These are phyloP conservation scores for Venturiaceae sp. DNA, from an alignment of 2,329 filamentous ascomycete genomes.

Conservation along the genomic window DNA sequence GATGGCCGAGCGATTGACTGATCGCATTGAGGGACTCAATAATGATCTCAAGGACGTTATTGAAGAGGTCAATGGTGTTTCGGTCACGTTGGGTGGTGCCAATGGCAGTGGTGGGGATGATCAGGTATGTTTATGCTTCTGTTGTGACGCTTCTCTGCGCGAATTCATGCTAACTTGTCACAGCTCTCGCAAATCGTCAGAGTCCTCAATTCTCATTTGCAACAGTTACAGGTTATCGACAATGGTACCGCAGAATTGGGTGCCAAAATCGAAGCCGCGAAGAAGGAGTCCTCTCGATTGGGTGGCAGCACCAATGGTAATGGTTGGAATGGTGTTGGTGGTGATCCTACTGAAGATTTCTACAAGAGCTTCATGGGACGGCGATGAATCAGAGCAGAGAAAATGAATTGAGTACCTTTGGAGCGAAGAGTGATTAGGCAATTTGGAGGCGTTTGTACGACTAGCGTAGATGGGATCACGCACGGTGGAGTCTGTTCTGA, in stretches of 20 bases:
- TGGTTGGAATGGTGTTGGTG: constrained; percentile 43
- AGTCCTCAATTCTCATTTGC: constrained; percentile 86
- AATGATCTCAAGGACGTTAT: constrained; percentile 93
- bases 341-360: constrained; percentile 76
- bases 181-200: constrained; percentile 91
- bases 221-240: constrained; percentile 89
- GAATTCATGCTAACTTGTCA: constrained; percentile 8
- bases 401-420: no score
- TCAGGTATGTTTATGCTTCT: constrained; percentile 15
- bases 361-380: constrained; percentile 5
- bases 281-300: constrained; percentile 60
- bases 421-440: no score
- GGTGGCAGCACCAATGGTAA: constrained; percentile 29
- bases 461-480: no score
- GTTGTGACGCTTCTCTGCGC: constrained; percentile 14
- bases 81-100: constrained; percentile 59
- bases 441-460: no score
- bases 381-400: constrained; percentile 1
- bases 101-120: constrained; percentile 68
- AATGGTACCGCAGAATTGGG: constrained; percentile 72
- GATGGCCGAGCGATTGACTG: constrained; percentile 84
- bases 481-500: no score
- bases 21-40: constrained; percentile 86
- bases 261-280: constrained; percentile 70
- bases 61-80: constrained; percentile 92